A percentile compares a stretch with the other conserved stretches of the same genome.
Evolutionary conservation across 352 stramenopile species (phyloP).

Genomic region (Globisporangium nodosum): DNA sequence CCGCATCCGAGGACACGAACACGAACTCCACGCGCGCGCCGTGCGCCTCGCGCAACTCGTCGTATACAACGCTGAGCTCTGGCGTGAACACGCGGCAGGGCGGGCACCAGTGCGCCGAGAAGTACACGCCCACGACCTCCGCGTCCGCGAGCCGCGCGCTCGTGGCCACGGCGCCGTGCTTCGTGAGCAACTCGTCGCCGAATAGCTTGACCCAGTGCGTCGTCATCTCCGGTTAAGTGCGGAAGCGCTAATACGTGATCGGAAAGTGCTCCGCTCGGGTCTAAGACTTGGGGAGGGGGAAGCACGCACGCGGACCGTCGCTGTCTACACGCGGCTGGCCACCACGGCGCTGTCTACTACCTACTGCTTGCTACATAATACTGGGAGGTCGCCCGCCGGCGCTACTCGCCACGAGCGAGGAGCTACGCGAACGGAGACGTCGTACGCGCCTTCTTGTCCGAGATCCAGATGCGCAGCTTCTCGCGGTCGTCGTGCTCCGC

Average conservation of each 20-base stretch:
- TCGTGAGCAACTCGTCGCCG: slow-evolving; percentile 16
- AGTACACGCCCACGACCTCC: slow-evolving; percentile 72
- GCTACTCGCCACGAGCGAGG: background rate
- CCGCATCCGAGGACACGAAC: slow-evolving; percentile 46
- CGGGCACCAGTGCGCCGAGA: slow-evolving; percentile 80
- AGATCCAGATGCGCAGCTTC: slow-evolving; percentile 86
- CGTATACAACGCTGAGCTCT: slow-evolving; percentile 55
- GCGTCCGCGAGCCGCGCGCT: slow-evolving; percentile 10
- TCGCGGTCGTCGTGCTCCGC: slow-evolving; percentile 48
- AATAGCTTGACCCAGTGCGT: slow-evolving; percentile 11
- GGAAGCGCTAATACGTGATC: background rate
- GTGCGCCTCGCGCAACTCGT: slow-evolving; percentile 35
- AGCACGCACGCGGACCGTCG: background rate
- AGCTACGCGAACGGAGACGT: slow-evolving; percentile 59
- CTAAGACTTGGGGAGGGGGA: background rate
- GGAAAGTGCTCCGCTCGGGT: background rate
- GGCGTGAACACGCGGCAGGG: slow-evolving; percentile 81
- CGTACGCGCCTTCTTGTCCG: slow-evolving; percentile 77
- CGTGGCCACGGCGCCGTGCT: slow-evolving; percentile 13
- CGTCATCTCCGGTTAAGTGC: background rate
- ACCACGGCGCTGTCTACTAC: background rate
- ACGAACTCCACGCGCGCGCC: slow-evolving; percentile 50
- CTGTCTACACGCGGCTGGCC: background rate
- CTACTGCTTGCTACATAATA: slow-evolving; percentile 1
- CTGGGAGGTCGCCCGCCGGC: background rate